Base-by-base conservation (phyloP, 2,329 filamentous ascomycete species). In the Verruconis gallopava region DNA sequence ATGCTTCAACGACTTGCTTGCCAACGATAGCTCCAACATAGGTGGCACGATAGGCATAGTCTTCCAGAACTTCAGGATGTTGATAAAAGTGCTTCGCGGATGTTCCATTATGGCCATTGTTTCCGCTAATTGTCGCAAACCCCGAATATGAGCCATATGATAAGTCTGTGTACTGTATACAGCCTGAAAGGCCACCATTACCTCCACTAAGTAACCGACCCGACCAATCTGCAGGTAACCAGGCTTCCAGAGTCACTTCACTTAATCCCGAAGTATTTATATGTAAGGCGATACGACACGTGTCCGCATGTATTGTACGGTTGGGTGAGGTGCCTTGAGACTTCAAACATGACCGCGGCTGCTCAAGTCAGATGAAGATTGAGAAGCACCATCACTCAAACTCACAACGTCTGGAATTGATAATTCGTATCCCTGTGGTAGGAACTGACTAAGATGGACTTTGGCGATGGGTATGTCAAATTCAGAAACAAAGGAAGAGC, bases 41-140 rank as follows among this genome's bases (percentile, higher is more conserved):
- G 2, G 67, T 35, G 20, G 46, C 48, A 6, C 51, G 44, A 30
- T 28, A 32, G 4, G 22, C 33, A 22, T 43, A 40, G 13, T 45
- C 47, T 34, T 19, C 56, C 1, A 71, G 49, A 5, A 68, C 57
- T 14, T 66, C 65, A 0, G 60, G 52, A 17, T 68, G 65, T 14
- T 63, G 56, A 38, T 65, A 62, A 47, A 72, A 71, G 0, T 65
- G 56, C 18, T 52, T 42, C n/a, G 68, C 69, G 3, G 58, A 61
- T 4, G 57, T 61, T 5, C 63, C 63, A 40, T 65, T 61, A 43
- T 66, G 63, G 1, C 63, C 63, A 12, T 37, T 64, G 48, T 66
- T 65, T 2, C 57, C 58, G 9, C 57, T 58, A 4, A 64, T 59
- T 11, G 56, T 51, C 0, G 63, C 58, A 39, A 65, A 66, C 1